phyloP scores from a whole-genome alignment of 2,329 filamentous ascomycete genomes.

The Hypomyces rosellus region DNA sequence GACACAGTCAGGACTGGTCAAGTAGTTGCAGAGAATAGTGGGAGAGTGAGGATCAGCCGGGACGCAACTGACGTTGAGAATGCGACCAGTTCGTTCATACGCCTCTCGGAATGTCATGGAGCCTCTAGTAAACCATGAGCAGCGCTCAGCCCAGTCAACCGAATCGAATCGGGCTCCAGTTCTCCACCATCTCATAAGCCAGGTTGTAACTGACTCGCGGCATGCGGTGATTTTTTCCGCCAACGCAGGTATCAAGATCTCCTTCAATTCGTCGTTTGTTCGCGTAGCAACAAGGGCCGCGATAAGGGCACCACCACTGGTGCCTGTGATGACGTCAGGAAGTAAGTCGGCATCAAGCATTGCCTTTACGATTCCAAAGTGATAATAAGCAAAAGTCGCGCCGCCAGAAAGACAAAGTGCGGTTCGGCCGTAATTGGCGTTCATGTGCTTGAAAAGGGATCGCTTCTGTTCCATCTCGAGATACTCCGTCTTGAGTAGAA shows the following conservation, averaged over 20 bases:
- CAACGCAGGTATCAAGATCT: constrained; percentile 80
- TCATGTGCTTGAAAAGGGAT: constrained; percentile 76
- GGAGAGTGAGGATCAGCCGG: constrained; percentile 92
- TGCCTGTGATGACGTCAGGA: constrained; percentile 92
- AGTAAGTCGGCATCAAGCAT: constrained; percentile 79
- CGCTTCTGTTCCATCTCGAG: constrained; percentile 69
- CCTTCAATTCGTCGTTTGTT: constrained; percentile 84
- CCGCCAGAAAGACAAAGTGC: constrained; percentile 90
- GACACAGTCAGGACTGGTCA: constrained; percentile 92
- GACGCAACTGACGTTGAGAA: constrained; percentile 92
- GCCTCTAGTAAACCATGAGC: constrained; percentile 84
- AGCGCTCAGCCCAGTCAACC: constrained; percentile 79
- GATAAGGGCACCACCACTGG: constrained; percentile 86
- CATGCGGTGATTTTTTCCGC: constrained; percentile 80
- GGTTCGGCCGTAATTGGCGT: constrained; percentile 86
- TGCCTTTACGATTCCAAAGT: constrained; percentile 87
- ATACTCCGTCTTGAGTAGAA: constrained; percentile 62
- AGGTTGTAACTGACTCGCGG: constrained; percentile 66
- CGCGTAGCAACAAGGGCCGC: constrained; percentile 82
- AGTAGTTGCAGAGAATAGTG: constrained; percentile 88
- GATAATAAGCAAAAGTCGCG: constrained; percentile 93
- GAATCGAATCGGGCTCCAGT: constrained; percentile 94
- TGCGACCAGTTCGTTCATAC: constrained; percentile 86
- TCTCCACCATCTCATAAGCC: constrained; percentile 80
- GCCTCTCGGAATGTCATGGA: constrained; percentile 93